Evolutionary conservation across 2,329 filamentous ascomycete species (phyloP).

Genomic region (Colletotrichum spaethianum): DNA sequence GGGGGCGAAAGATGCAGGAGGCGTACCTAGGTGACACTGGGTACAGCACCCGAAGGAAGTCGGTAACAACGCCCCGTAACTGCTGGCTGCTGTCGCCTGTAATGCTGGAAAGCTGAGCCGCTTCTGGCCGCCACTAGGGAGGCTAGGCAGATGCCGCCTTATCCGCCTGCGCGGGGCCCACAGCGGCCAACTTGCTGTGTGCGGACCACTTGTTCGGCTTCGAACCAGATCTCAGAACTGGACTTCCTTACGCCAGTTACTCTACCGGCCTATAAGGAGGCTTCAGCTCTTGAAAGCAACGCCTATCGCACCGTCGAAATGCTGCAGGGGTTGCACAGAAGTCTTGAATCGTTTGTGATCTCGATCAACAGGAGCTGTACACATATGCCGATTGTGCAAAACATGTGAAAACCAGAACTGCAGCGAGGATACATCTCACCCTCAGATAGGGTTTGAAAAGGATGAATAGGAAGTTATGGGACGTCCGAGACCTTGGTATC

Average conservation of each 20-base stretch:
- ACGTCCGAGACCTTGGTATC: background rate
- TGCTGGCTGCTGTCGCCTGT: background rate
- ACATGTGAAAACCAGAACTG: background rate
- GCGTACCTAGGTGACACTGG: background rate
- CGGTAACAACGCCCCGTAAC: background rate
- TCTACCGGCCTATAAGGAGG: background rate
- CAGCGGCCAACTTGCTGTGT: background rate
- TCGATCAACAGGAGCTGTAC: too few relatives aligned
- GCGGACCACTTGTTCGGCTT: constrained; percentile 1
- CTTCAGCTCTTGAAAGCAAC: background rate
- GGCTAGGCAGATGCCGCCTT: background rate
- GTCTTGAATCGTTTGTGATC: background rate
- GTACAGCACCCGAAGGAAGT: constrained; percentile 1
- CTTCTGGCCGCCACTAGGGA: background rate
- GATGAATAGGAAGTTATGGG: background rate
- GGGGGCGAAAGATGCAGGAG: background rate
- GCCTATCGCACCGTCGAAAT: background rate
- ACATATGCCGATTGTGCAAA: background rate
- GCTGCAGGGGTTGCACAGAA: background rate
- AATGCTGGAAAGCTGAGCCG: background rate
- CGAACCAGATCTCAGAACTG: background rate
- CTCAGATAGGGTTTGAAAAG: too few relatives aligned
- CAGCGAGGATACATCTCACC: background rate
- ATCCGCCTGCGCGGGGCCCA: background rate
- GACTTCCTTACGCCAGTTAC: background rate